Conservation (phyloP, 2,329 filamentous ascomycete genomes). For the Phyllosticta citriasiana region DNA sequence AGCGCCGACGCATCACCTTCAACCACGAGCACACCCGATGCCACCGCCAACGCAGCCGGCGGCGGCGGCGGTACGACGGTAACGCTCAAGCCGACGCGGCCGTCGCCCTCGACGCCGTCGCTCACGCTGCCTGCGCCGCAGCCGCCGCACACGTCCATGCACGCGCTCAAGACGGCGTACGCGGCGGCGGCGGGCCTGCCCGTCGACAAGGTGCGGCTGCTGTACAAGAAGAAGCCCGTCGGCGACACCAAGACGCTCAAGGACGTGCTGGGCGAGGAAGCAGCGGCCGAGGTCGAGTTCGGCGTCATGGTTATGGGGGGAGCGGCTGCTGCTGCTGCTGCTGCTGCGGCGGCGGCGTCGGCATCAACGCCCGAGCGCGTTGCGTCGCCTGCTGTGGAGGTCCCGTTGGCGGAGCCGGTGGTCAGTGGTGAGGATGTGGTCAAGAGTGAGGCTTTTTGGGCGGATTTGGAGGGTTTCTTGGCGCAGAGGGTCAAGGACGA, state of each 20-base stretch:
- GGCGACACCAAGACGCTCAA: conserved; percentile 65
- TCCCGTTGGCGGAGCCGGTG: conserved; percentile 40
- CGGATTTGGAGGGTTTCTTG: conserved; percentile 72
- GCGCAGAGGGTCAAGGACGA: conserved; percentile 67
- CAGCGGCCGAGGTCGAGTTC: conserved; percentile 54
- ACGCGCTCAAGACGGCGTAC: conserved; percentile 66
- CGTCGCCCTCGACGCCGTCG: conserved; percentile 48
- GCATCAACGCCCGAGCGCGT: conserved; percentile 4
- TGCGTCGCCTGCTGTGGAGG: conserved; percentile 6
- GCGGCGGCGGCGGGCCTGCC: conserved; percentile 49
- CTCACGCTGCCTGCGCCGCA: conserved; percentile 50
- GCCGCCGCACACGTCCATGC: conserved; percentile 59
- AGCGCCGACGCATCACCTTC: conserved; percentile 35
- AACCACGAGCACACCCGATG: conserved; percentile 27
- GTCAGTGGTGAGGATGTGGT: conserved; percentile 51
- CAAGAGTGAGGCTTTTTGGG: conserved; percentile 71
- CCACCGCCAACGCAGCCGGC: conserved; percentile 11
- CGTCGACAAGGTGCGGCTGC: conserved; percentile 62
- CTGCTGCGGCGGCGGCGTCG: conserved; percentile 17
- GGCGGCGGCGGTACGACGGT: conserved; percentile 35
- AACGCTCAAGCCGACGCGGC: conserved; percentile 56
- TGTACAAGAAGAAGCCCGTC: conserved; percentile 81
- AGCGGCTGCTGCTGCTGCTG: conserved; percentile 27
- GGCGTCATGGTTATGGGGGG: conserved; percentile 83
- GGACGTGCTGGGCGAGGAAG: conserved; percentile 55